Base-by-base conservation (phyloP, 2,329 filamentous ascomycete species). In the Cercospora sp. region DNA sequence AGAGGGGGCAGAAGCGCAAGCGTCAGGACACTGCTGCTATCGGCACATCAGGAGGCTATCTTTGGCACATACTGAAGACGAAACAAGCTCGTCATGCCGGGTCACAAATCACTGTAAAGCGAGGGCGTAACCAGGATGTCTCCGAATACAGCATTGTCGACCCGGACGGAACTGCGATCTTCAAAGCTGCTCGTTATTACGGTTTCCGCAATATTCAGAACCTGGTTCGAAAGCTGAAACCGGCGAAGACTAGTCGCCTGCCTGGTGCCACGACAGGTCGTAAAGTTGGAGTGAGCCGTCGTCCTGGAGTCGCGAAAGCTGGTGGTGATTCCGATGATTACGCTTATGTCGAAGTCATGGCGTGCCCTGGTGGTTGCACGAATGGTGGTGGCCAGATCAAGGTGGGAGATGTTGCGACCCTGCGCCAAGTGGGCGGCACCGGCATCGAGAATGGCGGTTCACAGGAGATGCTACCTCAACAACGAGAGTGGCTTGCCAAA, bases 141-240 rank as follows among this genome's bases (percentile, higher is more conserved):
- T 86, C 94, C 30, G 95, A 98, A 75, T 97, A 95, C 78, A 84
- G 85, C 2, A 85, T 97, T 23, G 80, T 86, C 1, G 86, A 87
- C 12, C 62, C 73, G 1, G 76, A 78, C 2, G 79, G 83, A 31
- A 69, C 79, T 59, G 75, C 77, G 45, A 79, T 96, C 2, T 89
- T 96, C 81, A 91, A 88, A 77, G 91, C 92, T 20, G 94, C 94
- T 3, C 89, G 95, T 62, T 99, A 94, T 80, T 99, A 99, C 78
- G 95, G 95, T 5, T 99, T 99, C 84, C 87, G 95, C 63, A 99
- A 99, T 77, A 99, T 99, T 70, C 95, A 98, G 79, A 99, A 99
- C 76, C 87, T 99, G 5, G 95, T 99, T 16, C 89, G 95, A n/a
- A 89, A 90, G 69, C 82, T 99, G 59, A 97, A 96, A 78, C 95